Percentiles rank a stretch among this genome's conserved stretches.
These are phyloP conservation scores for Linum trigynum DNA, from an alignment of 345 rosid species.

Conservation along the genomic window DNA sequence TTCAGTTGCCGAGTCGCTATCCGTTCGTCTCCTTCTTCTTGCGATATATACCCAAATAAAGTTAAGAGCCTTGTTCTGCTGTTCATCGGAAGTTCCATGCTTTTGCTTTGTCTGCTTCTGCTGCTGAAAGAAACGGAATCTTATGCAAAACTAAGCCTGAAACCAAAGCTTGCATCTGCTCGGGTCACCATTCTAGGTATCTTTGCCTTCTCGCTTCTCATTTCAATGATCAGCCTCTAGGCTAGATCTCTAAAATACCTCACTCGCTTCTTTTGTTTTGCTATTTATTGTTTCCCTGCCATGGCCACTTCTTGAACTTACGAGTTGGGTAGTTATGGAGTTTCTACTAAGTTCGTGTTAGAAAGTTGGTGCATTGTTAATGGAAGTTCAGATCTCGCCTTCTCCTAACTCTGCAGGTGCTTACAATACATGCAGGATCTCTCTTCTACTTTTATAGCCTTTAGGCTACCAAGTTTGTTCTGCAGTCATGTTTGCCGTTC, in stretches of 20 bases:
- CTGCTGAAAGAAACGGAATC: not conserved
- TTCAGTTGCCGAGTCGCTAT: not conserved
- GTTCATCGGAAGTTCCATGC: not conserved
- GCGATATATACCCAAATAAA: not conserved
- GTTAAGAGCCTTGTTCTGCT: not conserved
- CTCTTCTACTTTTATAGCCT: too few species aligned
- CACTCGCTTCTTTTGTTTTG: not conserved
- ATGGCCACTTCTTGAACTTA: not conserved
- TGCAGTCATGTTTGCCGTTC: too few species aligned
- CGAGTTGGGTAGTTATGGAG: not conserved
- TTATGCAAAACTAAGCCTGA: not conserved
- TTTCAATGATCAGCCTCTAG: not conserved
- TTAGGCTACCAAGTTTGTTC: too few species aligned
- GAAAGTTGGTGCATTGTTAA: not conserved
- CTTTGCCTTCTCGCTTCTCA: not conserved
- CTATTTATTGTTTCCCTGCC: not conserved
- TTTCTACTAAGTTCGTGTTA: not conserved
- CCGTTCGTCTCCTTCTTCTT: not conserved
- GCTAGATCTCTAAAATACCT: not conserved
- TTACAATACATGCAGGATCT: too few species aligned
- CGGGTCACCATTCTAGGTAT: not conserved
- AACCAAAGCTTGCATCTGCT: not conserved
- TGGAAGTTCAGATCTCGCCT: not conserved
- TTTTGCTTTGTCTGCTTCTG: not conserved
- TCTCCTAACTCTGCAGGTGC: not conserved